These are phyloP conservation scores for Sarocladium brachiariae DNA, from an alignment of 2,329 filamentous ascomycete species.

Conservation along the genomic window DNA sequence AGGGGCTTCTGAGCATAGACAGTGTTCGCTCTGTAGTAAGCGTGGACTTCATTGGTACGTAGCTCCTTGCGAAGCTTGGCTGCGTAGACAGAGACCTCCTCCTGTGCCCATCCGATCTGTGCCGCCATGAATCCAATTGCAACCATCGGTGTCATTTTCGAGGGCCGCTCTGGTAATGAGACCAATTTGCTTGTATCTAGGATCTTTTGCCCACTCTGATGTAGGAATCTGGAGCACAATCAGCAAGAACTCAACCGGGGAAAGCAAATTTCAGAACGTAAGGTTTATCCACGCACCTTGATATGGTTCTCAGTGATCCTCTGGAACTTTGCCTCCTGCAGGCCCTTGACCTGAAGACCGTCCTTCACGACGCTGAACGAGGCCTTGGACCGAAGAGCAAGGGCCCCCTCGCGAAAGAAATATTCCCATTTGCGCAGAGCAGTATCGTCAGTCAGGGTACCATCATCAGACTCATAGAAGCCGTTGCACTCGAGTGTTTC, in stretches of 20 bases:
- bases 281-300: conserved; percentile 20
- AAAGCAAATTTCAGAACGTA: neutral
- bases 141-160: conserved; percentile 26
- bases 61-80: conserved; percentile 23
- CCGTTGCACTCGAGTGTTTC: conserved; percentile 17
- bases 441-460: conserved; percentile 5
- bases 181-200: conserved; percentile 14
- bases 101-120: conserved; percentile 21
- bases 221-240: neutral
- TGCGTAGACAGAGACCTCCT: conserved; percentile 25
- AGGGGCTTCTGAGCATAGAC: conserved; percentile 20
- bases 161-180: conserved; percentile 19
- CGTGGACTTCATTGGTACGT: conserved; percentile 16
- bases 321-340: conserved; percentile 26
- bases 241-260: neutral
- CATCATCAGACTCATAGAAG: conserved; percentile 11
- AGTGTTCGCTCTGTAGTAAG: conserved; percentile 18
- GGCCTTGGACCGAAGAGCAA: conserved; percentile 20
- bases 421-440: conserved; percentile 10
- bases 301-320: conserved; percentile 24
- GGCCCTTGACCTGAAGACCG: conserved; percentile 15
- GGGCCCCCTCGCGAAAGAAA: conserved; percentile 26
- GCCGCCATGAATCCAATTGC: conserved; percentile 17
- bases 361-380: conserved; percentile 18
- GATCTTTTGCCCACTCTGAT: neutral